Evolutionary conservation across 140 eudicot species (phyloP), one percentile per base, ranked within the genome.

Genomic region (Stevia rebaudiana): DNA sequence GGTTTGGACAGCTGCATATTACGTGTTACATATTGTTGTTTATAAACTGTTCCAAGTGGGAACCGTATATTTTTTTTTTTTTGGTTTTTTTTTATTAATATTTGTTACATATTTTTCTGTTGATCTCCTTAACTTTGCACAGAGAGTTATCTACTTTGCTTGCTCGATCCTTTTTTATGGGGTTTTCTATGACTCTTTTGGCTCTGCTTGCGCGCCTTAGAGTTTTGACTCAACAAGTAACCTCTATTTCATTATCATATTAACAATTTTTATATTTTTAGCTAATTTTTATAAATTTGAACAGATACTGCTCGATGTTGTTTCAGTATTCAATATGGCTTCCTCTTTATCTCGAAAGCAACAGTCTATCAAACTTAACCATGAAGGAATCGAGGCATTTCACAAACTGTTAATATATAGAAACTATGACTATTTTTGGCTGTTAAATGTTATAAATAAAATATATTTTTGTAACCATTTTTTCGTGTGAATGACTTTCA

Each of bases 181-280:
- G 90, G 16, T 88, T 92, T 63, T 88, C 86, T 22, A 61, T 81
- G 51, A 79, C 87, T 21, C 33, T 78, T 35, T 65, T 80, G 68
- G 89, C 94, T 50, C 61, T 92, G 81, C 92, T 92, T 74, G 92
- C 87, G 39, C 95, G 98, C 17, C 74, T 92, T 42, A 82, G 95
- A 79, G 88, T 81, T 69, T 73, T 92, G 83, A 79, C 92, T 81
- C 96, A 92, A 47, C 98, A 91, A 74, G 98, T 85, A 88, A 78
- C 85, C 62, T 61, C 8, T 40, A 24, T 46, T 40, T 51, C 51
- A 13, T 3, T 33, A 61, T 15, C 23, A 3, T 47, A 0, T 19
- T 17, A 18, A 18, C 8, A n/a, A n/a, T 17, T 35, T 61, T 37
- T 35, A 13, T 61, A 21, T 21, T 17, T 78, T 22, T 46, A 18